phyloP scores from a whole-genome alignment of 2,329 filamentous ascomycete species.

The Fusarium chuoi region DNA sequence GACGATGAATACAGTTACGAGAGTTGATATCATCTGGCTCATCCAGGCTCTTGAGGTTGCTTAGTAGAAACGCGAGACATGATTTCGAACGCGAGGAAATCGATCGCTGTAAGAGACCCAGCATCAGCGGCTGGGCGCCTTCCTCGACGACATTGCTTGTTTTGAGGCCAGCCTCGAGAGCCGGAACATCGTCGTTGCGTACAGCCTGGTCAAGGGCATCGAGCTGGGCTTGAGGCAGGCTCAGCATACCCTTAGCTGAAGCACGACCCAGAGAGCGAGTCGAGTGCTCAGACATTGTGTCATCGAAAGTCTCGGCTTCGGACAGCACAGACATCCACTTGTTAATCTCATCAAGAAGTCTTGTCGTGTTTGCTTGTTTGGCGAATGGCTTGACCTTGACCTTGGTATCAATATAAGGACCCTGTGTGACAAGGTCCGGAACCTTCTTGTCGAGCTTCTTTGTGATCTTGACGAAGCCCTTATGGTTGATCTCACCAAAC shows the following conservation, averaged over 20 bases:
- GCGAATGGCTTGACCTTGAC: slow-evolving; percentile 91
- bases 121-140: slow-evolving; percentile 71
- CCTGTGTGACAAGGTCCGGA: slow-evolving; percentile 77
- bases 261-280: slow-evolving; percentile 80
- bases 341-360: slow-evolving; percentile 75
- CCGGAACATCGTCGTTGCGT: slow-evolving; percentile 70
- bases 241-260: slow-evolving; percentile 78
- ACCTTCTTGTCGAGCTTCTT: slow-evolving; percentile 99
- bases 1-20: slow-evolving; percentile 90
- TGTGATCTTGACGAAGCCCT: slow-evolving; percentile 97
- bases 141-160: slow-evolving; percentile 62
- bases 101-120: slow-evolving; percentile 81
- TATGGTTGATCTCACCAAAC: slow-evolving; percentile 96
- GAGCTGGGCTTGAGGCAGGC: slow-evolving; percentile 73
- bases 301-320: slow-evolving; percentile 80
- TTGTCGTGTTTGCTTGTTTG: slow-evolving; percentile 68
- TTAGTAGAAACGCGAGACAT: slow-evolving; percentile 78
- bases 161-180: slow-evolving; percentile 66
- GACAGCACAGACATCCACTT: slow-evolving; percentile 88
- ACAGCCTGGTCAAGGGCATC: slow-evolving; percentile 80
- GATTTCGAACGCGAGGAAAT: slow-evolving; percentile 75
- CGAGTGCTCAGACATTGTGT: slow-evolving; percentile 78
- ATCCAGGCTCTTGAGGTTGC: slow-evolving; percentile 76
- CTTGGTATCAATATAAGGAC: slow-evolving; percentile 88
- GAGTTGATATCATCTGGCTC: slow-evolving; percentile 94